These are phyloP conservation scores for Tylopilus plumbeoviolaceoides DNA, from an alignment of 768 basidiomycete species.

Conservation along the genomic window DNA sequence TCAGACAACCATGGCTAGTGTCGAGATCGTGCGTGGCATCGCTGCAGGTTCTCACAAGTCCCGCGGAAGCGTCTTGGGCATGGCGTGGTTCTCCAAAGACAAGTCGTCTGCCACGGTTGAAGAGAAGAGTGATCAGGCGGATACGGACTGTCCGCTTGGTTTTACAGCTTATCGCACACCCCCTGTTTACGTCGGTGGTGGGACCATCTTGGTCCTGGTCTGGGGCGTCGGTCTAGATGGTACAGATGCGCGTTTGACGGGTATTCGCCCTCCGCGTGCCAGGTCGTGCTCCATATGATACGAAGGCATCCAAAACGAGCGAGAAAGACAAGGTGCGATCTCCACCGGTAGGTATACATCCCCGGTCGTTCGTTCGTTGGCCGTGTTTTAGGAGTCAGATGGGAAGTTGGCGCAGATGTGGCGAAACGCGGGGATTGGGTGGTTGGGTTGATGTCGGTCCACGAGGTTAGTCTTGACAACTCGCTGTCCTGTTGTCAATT, in stretches of 20 bases:
- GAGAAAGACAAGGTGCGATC: slow-evolving; percentile 26
- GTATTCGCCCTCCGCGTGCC: slow-evolving; percentile 31
- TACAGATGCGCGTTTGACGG: slow-evolving; percentile 65
- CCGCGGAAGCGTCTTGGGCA: slow-evolving; percentile 23
- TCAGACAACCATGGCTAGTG: slow-evolving; percentile 84
- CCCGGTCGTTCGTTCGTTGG: slow-evolving; percentile 89
- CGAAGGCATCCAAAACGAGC: slow-evolving; percentile 14
- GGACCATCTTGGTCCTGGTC: slow-evolving; percentile 78
- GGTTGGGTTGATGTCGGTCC: slow-evolving; percentile 70
- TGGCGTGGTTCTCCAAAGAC: slow-evolving; percentile 31
- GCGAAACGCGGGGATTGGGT: slow-evolving; percentile 83
- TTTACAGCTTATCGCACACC: slow-evolving; percentile 72
- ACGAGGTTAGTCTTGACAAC: slow-evolving; percentile 55
- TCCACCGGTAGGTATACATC: slow-evolving; percentile 60
- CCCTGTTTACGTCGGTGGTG: slow-evolving; percentile 65
- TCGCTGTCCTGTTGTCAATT: slow-evolving; percentile 6
- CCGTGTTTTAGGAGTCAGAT: slow-evolving; percentile 75
- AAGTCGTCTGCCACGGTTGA: slow-evolving; percentile 8
- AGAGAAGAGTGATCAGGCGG: slow-evolving; percentile 3
- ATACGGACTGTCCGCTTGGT: slow-evolving; percentile 40
- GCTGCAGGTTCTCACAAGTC: slow-evolving; percentile 24
- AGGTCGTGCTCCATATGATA: slow-evolving; percentile 21
- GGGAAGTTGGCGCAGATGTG: slow-evolving; percentile 50
- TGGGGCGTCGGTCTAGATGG: slow-evolving; percentile 85
- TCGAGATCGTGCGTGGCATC: slow-evolving; percentile 68